Evolutionary conservation across 1,284 basidiomycete species (phyloP).

Genomic region (Tilletia walkeri): DNA sequence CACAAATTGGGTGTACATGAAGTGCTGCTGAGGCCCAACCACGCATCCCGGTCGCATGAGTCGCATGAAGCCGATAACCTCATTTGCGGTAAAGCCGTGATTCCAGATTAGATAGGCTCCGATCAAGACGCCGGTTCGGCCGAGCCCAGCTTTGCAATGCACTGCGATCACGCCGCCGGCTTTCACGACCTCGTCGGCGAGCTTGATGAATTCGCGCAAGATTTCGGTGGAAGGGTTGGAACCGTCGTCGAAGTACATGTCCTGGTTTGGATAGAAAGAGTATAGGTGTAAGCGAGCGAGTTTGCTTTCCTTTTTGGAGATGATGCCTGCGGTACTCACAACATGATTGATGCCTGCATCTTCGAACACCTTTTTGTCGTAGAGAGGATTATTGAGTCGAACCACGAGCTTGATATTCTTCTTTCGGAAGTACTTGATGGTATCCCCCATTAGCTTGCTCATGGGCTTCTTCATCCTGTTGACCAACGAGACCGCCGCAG

Average conservation of each 20-base stretch:
- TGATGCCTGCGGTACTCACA: constrained; percentile 58
- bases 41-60: constrained; percentile 93
- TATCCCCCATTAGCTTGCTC: constrained; percentile 61
- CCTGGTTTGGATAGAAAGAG: constrained; percentile 14
- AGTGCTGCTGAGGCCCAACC: constrained; percentile 79
- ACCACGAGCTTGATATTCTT: constrained; percentile 86
- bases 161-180: constrained; percentile 75
- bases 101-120: constrained; percentile 95
- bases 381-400: constrained; percentile 89
- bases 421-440: constrained; percentile 86
- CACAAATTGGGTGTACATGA: constrained; percentile 75
- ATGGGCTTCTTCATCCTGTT: constrained; percentile 23
- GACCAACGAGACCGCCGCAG: constrained; percentile 49
- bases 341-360: constrained; percentile 84
- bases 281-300: too few species aligned
- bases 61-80: constrained; percentile 97
- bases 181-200: constrained; percentile 75
- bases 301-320: too few species aligned
- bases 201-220: constrained; percentile 80
- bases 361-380: constrained; percentile 79
- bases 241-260: constrained; percentile 94
- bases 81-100: constrained; percentile 96
- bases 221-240: constrained; percentile 94
- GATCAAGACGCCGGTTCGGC: constrained; percentile 89
- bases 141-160: constrained; percentile 89